These are phyloP conservation scores for Pichia inconspicua DNA, from an alignment of 1,139 yeast genomes.

Conservation along the genomic window DNA sequence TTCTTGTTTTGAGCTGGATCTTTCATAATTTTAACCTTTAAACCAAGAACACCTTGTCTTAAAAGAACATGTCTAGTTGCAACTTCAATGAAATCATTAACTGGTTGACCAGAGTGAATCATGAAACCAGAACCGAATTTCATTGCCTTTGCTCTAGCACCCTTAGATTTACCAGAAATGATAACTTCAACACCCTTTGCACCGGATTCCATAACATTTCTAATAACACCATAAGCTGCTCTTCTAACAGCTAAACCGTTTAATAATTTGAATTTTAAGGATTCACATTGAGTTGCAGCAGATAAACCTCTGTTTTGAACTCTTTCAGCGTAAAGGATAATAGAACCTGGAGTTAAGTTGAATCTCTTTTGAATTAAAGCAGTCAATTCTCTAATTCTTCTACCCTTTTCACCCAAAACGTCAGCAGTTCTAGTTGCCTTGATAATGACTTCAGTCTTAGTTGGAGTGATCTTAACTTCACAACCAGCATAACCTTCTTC, in stretches of 20 bases:
- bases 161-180: slow-evolving; percentile 98
- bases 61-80: slow-evolving; percentile 99
- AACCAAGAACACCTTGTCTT: slow-evolving; percentile 99
- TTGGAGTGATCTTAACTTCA: slow-evolving; percentile 98
- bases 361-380: slow-evolving; percentile 98
- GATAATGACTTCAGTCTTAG: slow-evolving; percentile 96
- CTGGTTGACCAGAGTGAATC: slow-evolving; percentile 99
- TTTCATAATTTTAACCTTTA: slow-evolving; percentile 98
- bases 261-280: slow-evolving; percentile 94
- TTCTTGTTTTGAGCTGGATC: slow-evolving; percentile 89
- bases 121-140: slow-evolving; percentile 99
- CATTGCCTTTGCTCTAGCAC: slow-evolving; percentile 99
- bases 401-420: slow-evolving; percentile 99
- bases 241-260: slow-evolving; percentile 99
- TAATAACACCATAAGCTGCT: slow-evolving; percentile 99
- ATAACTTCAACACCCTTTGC: slow-evolving; percentile 99
- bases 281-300: slow-evolving; percentile 99
- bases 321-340: slow-evolving; percentile 96
- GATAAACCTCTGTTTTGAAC: slow-evolving; percentile 99
- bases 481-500: slow-evolving; percentile 99
- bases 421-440: slow-evolving; percentile 99
- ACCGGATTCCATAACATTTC: slow-evolving; percentile 99
- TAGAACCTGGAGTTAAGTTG: slow-evolving; percentile 90
- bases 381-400: slow-evolving; percentile 99
- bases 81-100: slow-evolving; percentile 94